Base-by-base conservation (phyloP, 164 flowering plant species). In the Liquidambar formosana region DNA sequence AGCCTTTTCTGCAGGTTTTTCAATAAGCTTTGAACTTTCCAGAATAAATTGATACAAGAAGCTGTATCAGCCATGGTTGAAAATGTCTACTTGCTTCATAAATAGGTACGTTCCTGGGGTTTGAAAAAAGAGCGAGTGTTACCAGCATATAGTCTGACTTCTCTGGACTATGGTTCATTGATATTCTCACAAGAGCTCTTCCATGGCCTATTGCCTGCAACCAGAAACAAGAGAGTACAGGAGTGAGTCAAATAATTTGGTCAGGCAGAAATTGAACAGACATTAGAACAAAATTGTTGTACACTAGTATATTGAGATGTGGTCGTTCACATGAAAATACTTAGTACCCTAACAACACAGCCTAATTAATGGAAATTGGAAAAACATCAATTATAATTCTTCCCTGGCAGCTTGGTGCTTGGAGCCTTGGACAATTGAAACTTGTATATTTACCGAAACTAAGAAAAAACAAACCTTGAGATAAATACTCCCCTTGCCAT, bases 141-240 rank as follows among this genome's bases (percentile, higher is more conserved):
- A 91, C 94, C 90, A 94, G 70, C 44, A 91, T 59, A 65, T 90
- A 92, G 78, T 89, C 97, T 53, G 94, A 80, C 79, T 89, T 90
- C 68, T 62, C 62, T 18, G 77, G 81, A 64, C 65, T 70, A 60
- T 60, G 69, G 72, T 59, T 65, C 10, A 89, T 81, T 69, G 90
- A 80, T 59, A 94, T 70, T 66, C 84, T 88, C 25, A 92, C 68
- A 66, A 94, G 92, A 81, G 98, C 96, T 75, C 73, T 83, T 61
- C 98, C 97, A 76, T 76, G 83, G 46, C 74, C 79, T 56, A 72
- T 68, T 71, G 86, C 98, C 87, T 84, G 75, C 73, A 76, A 66
- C 19, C 33, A 71, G 21, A 78, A 71, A 64, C 23, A 64, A 52
- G 38, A 33, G 6, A 33, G 44, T 60, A 63, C 12, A 47, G 10